Evolutionary conservation across 495 filamentous ascomycete genomes (phyloP).

Genomic region (Letharia columbiana): DNA sequence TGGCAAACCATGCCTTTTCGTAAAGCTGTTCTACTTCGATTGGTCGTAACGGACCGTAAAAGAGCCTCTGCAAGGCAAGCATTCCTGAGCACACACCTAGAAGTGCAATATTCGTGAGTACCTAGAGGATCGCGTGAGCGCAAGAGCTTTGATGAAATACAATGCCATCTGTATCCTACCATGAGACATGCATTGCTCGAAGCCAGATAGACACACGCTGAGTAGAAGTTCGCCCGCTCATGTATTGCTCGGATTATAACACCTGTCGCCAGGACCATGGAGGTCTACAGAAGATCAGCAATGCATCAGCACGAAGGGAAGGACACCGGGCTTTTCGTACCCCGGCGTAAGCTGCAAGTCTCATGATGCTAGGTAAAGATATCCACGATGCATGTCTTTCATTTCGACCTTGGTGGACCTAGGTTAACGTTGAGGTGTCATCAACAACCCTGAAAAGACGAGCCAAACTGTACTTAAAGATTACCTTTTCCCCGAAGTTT

Average conservation of each 20-base stretch:
- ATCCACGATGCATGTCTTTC: not conserved
- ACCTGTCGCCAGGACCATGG: constrained; percentile 66
- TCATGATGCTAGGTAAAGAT: constrained; percentile 34
- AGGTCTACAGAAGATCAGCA: constrained; percentile 42
- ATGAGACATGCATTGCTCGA: constrained; percentile 93
- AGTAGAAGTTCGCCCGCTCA: constrained; percentile 94
- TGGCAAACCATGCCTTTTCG: constrained; percentile 94
- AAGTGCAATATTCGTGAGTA: constrained; percentile 80
- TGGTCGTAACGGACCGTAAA: constrained; percentile 83
- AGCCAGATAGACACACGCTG: constrained; percentile 88
- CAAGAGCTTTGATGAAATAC: not conserved
- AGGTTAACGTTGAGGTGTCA: not conserved
- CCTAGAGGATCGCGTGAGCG: constrained; percentile 38
- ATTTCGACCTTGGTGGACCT: not conserved
- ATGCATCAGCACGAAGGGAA: not conserved
- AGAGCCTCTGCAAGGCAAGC: constrained; percentile 78
- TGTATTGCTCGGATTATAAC: constrained; percentile 86
- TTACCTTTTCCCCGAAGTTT: not conserved
- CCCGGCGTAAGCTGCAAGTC: constrained; percentile 46
- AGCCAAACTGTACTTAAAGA: too few relatives aligned
- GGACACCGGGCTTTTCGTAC: constrained; percentile 27
- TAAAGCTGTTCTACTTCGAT: constrained; percentile 96
- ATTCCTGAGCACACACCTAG: constrained; percentile 66
- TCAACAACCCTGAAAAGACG: not conserved
- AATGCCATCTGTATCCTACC: constrained; percentile 40